These are phyloP conservation scores for Chytriomyces sp. DNA, from an alignment of 192 early-diverging fungal species.

Conservation along the genomic window DNA sequence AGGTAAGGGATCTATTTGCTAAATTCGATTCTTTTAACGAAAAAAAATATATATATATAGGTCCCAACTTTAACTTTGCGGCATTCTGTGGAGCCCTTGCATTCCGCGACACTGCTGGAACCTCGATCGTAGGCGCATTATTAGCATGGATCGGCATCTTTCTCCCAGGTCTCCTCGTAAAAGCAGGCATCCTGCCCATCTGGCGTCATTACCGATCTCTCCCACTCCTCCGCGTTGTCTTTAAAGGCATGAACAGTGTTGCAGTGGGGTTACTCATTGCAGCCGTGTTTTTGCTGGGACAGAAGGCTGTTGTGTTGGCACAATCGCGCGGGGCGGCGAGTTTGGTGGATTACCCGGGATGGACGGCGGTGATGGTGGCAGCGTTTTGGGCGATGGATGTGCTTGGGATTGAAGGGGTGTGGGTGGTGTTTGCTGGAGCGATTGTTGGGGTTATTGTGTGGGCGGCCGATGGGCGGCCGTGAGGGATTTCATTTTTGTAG, in stretches of 20 bases:
- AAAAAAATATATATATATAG: constrained; percentile 24
- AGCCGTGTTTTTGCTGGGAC: constrained; percentile 54
- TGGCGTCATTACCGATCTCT: constrained; percentile 52
- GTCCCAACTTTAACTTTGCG: constrained; percentile 74
- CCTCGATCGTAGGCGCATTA: constrained; percentile 54
- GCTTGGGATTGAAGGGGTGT: constrained; percentile 1
- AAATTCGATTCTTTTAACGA: no score
- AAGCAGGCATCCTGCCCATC: constrained; percentile 65
- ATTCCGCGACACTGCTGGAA: constrained; percentile 40
- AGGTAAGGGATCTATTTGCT: no score
- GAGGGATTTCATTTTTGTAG: background rate
- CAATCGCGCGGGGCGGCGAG: background rate
- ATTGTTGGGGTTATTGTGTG: constrained; percentile 17
- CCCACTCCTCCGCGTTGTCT: background rate
- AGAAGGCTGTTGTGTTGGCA: constrained; percentile 38
- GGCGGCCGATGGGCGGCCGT: constrained; percentile 19
- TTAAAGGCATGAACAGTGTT: constrained; percentile 58
- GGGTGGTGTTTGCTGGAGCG: constrained; percentile 25
- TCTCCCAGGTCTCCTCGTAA: constrained; percentile 65
- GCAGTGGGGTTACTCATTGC: constrained; percentile 61
- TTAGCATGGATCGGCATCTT: constrained; percentile 69
- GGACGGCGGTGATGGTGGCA: constrained; percentile 28
- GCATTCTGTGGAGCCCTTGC: constrained; percentile 68
- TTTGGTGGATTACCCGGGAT: constrained; percentile 38
- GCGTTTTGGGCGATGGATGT: constrained; percentile 34